Evolutionary conservation across 1,284 basidiomycete genomes (phyloP).

Genomic region (Bondarzewia mesenterica): DNA sequence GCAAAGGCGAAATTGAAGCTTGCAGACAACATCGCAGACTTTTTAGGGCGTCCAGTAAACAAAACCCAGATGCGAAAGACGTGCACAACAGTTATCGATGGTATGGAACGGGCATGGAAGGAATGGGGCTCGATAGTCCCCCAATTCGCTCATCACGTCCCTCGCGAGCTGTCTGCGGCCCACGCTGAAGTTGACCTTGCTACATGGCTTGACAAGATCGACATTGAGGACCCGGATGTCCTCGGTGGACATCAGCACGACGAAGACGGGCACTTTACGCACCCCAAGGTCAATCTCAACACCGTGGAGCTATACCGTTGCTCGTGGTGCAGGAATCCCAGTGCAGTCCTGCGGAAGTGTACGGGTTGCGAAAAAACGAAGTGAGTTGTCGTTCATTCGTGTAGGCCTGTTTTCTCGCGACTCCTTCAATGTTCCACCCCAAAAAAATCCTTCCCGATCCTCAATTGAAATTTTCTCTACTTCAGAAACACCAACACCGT

Average conservation of each 20-base stretch:
- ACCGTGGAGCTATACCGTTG: conserved; percentile 42
- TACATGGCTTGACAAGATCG: conserved; percentile 44
- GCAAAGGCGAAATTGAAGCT: conserved; percentile 35
- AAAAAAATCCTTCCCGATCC: too few species aligned
- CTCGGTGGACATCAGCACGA: conserved; percentile 8
- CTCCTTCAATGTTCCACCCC: too few species aligned
- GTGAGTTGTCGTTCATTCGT: too few species aligned
- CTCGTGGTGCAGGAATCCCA: conserved; percentile 52
- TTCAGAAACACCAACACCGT: too few species aligned
- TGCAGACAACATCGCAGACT: conserved; percentile 39
- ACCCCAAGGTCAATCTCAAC: conserved; percentile 34
- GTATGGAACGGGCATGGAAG: conserved; percentile 31
- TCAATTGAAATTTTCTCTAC: too few species aligned
- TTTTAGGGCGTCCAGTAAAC: conserved; percentile 34
- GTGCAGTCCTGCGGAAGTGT: conserved; percentile 45
- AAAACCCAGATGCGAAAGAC: conserved; percentile 42
- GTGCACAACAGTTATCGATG: conserved; percentile 35
- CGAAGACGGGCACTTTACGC: conserved; percentile 21
- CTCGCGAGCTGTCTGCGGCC: conserved; percentile 17
- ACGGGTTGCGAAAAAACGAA: conserved; percentile 27
- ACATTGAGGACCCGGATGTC: conserved; percentile 30
- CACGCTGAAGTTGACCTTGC: conserved; percentile 46
- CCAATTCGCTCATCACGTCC: conserved; percentile 23
- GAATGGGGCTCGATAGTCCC: conserved; percentile 38
- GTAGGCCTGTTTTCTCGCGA: too few species aligned